Evolutionary conservation across 768 basidiomycete genomes (phyloP).

Genomic region (Lepiota brunneoincarnata): DNA sequence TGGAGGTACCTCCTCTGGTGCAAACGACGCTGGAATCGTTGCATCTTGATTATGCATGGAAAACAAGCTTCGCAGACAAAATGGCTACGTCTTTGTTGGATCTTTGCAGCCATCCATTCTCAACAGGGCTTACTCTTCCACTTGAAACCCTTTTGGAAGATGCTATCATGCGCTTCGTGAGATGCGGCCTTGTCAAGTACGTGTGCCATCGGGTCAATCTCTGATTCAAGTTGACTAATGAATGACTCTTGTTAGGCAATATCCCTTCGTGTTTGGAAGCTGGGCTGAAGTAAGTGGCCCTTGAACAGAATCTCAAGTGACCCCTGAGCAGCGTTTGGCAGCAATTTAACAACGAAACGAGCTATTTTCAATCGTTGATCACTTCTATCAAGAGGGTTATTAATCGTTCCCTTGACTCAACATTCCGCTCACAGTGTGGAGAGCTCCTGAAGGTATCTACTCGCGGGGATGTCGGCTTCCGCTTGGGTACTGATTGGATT

Average conservation of each 20-base stretch:
- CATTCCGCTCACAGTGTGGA: constrained; percentile 43
- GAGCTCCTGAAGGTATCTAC: constrained; percentile 45
- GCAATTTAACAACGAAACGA: constrained; percentile 56
- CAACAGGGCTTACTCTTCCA: constrained; percentile 52
- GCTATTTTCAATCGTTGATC: constrained; percentile 46
- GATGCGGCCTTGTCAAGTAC: constrained; percentile 58
- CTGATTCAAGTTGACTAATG: neutral
- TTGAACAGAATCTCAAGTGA: neutral
- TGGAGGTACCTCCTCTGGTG: constrained; percentile 20
- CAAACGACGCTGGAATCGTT: constrained; percentile 37
- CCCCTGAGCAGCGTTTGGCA: constrained; percentile 22
- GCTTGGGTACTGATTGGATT: neutral
- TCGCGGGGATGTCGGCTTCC: neutral
- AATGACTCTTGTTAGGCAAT: constrained; percentile 43
- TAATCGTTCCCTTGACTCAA: constrained; percentile 44
- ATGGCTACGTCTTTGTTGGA: neutral
- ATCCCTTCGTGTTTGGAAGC: constrained; percentile 74
- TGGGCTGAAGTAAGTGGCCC: constrained; percentile 52
- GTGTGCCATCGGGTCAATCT: constrained; percentile 17
- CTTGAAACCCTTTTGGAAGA: constrained; percentile 49
- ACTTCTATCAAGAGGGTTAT: constrained; percentile 50
- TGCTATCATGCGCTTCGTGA: constrained; percentile 51
- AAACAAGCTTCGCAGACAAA: constrained; percentile 17
- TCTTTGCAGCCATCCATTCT: constrained; percentile 45
- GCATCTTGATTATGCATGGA: constrained; percentile 34